These are phyloP conservation scores for Phytophthora cryptogea DNA, from an alignment of 352 stramenopile species.

Conservation along the genomic window DNA sequence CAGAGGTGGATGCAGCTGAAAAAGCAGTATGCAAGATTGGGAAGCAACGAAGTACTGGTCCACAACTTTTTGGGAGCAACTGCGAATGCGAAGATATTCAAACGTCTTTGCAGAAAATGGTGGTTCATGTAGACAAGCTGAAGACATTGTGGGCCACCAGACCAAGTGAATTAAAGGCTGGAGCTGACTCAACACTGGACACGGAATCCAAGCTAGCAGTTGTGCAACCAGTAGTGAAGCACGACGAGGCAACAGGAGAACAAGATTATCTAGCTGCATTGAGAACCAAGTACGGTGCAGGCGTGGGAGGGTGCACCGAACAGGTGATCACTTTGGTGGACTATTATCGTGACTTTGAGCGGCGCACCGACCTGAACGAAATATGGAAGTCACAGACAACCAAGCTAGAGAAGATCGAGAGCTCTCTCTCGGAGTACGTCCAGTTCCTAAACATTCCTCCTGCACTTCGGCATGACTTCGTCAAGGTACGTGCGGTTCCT, in stretches of 20 bases:
- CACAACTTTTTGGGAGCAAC: conserved; percentile 47
- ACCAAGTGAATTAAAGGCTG: background rate
- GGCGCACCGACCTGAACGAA: conserved; percentile 72
- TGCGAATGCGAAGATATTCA: conserved; percentile 51
- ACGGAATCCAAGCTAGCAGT: conserved; percentile 6
- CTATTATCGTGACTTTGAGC: conserved; percentile 82
- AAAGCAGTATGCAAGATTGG: background rate
- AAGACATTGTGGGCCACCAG: conserved; percentile 11
- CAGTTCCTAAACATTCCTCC: conserved; percentile 64
- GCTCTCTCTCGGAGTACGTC: conserved; percentile 71
- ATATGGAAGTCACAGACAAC: conserved; percentile 68
- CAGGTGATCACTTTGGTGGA: conserved; percentile 83
- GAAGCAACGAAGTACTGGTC: background rate
- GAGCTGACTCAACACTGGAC: background rate
- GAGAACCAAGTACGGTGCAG: conserved; percentile 65
- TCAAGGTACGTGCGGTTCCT: conserved; percentile 39
- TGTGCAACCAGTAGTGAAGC: conserved; percentile 1
- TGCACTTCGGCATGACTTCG: conserved; percentile 53
- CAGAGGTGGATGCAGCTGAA: background rate
- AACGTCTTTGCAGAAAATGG: conserved; percentile 50
- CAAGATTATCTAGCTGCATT: conserved; percentile 36
- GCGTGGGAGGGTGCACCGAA: conserved; percentile 64
- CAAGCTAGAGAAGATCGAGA: conserved; percentile 78
- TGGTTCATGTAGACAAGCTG: conserved; percentile 22
- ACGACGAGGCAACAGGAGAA: conserved; percentile 2